phyloP scores from a whole-genome alignment of 106 monocot species.

The Apostasia shenzhenica region DNA sequence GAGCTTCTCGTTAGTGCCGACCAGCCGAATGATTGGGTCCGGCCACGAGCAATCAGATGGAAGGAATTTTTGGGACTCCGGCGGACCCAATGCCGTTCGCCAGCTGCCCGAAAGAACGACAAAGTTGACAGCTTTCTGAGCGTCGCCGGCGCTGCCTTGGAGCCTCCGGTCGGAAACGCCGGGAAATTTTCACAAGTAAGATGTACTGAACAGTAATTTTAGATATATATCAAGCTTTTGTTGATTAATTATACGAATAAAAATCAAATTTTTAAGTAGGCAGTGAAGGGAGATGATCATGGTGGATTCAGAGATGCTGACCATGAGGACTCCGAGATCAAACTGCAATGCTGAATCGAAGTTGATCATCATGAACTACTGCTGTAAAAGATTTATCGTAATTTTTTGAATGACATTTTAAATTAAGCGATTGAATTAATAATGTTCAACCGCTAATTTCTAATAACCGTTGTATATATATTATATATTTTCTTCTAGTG shows the following conservation, averaged over 20 bases:
- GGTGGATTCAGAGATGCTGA: background rate
- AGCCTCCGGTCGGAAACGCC: background rate
- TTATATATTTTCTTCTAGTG: too few relatives aligned
- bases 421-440: too few relatives aligned
- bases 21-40: slow-evolving; percentile 12
- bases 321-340: background rate
- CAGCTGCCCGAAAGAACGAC: background rate
- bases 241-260: too few relatives aligned
- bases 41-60: slow-evolving; percentile 25
- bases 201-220: background rate
- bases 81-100: slow-evolving; percentile 6
- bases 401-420: too few relatives aligned
- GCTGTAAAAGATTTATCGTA: too few relatives aligned
- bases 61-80: slow-evolving; percentile 47
- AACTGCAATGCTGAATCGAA: background rate
- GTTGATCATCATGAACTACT: background rate
- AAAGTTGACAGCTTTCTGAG: background rate
- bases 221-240: background rate
- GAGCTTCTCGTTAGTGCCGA: slow-evolving; percentile 26
- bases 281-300: slow-evolving; percentile 3
- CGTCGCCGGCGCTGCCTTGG: background rate
- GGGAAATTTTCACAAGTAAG: background rate
- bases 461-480: too few relatives aligned
- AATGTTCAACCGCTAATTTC: too few relatives aligned
- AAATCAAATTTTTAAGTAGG: background rate